Evolutionary conservation across 2,329 filamentous ascomycete genomes (phyloP).

Genomic region (Trichophyton benhamiae): DNA sequence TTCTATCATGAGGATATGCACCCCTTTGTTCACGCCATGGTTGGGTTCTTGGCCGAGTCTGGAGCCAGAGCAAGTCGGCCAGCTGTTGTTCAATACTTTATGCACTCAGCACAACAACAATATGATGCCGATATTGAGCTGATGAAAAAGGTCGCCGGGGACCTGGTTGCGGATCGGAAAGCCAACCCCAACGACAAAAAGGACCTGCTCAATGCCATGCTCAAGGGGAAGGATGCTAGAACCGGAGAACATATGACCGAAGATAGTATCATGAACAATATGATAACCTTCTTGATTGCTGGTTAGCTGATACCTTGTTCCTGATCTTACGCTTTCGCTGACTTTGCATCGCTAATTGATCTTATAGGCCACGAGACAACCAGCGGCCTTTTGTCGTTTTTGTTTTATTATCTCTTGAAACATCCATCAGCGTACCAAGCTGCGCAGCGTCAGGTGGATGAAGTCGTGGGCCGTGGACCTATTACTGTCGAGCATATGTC

Average conservation of each 20-base stretch:
- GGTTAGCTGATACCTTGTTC: background rate
- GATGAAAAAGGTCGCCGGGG: background rate
- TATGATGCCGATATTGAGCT: conserved; percentile 1
- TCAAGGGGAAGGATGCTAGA: background rate
- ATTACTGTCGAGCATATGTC: conserved; percentile 3
- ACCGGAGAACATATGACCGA: background rate
- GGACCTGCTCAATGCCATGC: conserved; percentile 1
- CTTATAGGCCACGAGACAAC: background rate
- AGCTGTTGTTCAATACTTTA: background rate
- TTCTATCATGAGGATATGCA: conserved; percentile 3
- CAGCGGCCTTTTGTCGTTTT: background rate
- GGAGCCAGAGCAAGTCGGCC: background rate
- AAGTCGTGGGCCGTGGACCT: conserved; percentile 1
- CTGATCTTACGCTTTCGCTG: background rate
- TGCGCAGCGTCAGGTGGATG: conserved; percentile 1
- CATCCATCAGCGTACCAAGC: conserved; percentile 1
- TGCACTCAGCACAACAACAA: background rate
- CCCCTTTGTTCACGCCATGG: background rate
- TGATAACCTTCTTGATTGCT: background rate
- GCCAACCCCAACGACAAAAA: background rate
- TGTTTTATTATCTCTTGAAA: background rate
- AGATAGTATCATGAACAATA: conserved; percentile 2
- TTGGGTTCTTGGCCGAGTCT: background rate
- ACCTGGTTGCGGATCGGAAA: background rate
- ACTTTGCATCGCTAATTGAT: background rate